These are phyloP conservation scores for Isatis lusitanica DNA, from an alignment of 441 rosid species.

Conservation along the genomic window DNA sequence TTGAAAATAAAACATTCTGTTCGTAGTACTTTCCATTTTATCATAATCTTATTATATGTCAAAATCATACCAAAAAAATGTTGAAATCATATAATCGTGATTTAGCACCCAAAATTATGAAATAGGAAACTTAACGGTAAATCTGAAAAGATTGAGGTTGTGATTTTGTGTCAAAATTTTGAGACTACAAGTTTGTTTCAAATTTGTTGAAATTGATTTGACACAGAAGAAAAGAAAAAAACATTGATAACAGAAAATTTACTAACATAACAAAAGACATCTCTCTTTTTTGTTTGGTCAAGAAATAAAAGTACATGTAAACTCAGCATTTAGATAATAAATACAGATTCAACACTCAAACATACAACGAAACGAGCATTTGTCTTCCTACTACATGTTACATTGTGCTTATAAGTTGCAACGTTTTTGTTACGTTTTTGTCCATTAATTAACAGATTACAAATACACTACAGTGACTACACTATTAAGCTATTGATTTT, in stretches of 20 bases:
- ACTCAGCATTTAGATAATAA: background rate
- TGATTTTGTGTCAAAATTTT: too few species aligned
- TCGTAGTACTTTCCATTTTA: background rate
- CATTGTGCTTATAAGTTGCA: constrained; percentile 2
- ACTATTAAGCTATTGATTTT: constrained; percentile 44
- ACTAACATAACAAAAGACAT: background rate
- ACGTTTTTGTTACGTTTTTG: background rate
- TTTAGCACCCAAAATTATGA: too few species aligned
- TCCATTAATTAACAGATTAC: background rate
- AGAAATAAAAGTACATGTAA: too few species aligned
- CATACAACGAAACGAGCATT: constrained; percentile 1
- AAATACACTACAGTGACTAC: background rate
- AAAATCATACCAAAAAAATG: too few species aligned
- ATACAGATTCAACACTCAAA: background rate
- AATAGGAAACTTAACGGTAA: too few species aligned
- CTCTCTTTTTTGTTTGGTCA: too few species aligned
- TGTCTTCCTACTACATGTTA: background rate
- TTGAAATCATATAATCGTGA: too few species aligned
- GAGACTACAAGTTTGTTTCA: too few species aligned
- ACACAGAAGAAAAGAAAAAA: too few species aligned
- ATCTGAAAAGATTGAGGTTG: too few species aligned
- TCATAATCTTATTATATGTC: background rate
- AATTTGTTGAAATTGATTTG: too few species aligned
- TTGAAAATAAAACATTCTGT: background rate
- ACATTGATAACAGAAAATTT: too few species aligned